Conservation (phyloP, 352 stramenopile genomes). For the Nothophytophthora sp. region DNA sequence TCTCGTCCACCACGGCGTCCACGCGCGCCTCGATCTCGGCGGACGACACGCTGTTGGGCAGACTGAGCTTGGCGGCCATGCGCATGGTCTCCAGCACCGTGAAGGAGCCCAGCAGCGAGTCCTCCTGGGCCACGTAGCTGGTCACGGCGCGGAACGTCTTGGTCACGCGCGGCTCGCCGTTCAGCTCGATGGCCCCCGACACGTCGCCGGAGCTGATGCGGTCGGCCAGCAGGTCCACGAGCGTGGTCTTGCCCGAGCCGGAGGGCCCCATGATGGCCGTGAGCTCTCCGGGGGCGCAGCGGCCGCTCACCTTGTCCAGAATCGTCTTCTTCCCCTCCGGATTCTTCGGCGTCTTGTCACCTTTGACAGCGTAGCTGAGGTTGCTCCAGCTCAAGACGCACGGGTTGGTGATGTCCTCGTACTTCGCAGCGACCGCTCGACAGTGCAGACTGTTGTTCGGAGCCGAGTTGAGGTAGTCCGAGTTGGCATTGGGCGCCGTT, state of each 20-base stretch:
- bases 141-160: constrained; percentile 45
- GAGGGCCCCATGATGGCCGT: constrained; percentile 71
- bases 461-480: constrained; percentile 18
- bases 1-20: constrained; percentile 49
- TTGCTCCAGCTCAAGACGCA: constrained; percentile 24
- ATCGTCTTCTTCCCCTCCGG: constrained; percentile 37
- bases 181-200: constrained; percentile 50
- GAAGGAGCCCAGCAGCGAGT: constrained; percentile 65
- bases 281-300: constrained; percentile 48
- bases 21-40: constrained; percentile 36
- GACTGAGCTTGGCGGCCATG: constrained; percentile 61
- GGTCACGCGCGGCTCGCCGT: constrained; percentile 31
- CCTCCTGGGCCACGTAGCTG: constrained; percentile 73
- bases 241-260: constrained; percentile 59
- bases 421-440: constrained; percentile 14
- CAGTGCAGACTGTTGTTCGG: constrained; percentile 15
- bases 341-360: constrained; percentile 14
- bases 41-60: constrained; percentile 34
- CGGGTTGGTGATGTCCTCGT: constrained; percentile 22
- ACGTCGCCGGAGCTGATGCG: constrained; percentile 49
- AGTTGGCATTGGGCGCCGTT: constrained; percentile 13
- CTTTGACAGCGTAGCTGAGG: constrained; percentile 17
- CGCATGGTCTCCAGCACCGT: constrained; percentile 66
- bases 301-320: constrained; percentile 55
- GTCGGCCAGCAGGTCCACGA: constrained; percentile 66